A percentile compares a stretch with the other conserved stretches of the same genome.
phyloP scores from a whole-genome alignment of 2,329 filamentous ascomycete genomes.

The Esteya vermicola region DNA sequence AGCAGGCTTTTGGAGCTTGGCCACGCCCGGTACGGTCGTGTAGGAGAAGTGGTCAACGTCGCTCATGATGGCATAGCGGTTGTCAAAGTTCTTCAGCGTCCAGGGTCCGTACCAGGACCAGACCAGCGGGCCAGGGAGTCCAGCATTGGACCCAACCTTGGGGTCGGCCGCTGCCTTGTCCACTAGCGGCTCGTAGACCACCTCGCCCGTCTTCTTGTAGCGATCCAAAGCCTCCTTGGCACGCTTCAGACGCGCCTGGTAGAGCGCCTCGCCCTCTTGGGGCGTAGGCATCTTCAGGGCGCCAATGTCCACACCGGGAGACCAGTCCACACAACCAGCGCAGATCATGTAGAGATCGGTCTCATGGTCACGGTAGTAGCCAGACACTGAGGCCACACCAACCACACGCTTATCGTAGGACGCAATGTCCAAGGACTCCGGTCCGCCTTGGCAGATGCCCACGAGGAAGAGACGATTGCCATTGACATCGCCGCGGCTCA shows the following conservation, averaged over 20 bases:
- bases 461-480: conserved; percentile 1
- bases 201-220: conserved; percentile 3
- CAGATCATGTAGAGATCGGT: conserved; percentile 5
- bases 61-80: conserved; percentile 5
- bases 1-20: conserved; percentile 1
- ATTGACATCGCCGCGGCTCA: conserved; percentile 1
- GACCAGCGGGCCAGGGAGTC: conserved; percentile 4
- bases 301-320: conserved; percentile 2
- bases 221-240: neutral
- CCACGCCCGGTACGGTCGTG: conserved; percentile 3
- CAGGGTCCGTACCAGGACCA: conserved; percentile 5
- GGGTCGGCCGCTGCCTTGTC: conserved; percentile 3
- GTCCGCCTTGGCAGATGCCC: conserved; percentile 4
- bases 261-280: conserved; percentile 1
- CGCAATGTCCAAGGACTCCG: conserved; percentile 3
- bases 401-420: conserved; percentile 1
- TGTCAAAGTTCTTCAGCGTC: conserved; percentile 4
- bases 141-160: conserved; percentile 1
- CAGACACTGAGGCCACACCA: conserved; percentile 3
- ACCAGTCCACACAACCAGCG: conserved; percentile 4
- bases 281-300: conserved; percentile 3
- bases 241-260: neutral
- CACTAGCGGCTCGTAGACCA: conserved; percentile 4
- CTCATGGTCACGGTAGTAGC: conserved; percentile 3
- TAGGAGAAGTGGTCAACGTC: conserved; percentile 3